Conservation (phyloP, 106 monocot species). For the Allium fistulosum region DNA sequence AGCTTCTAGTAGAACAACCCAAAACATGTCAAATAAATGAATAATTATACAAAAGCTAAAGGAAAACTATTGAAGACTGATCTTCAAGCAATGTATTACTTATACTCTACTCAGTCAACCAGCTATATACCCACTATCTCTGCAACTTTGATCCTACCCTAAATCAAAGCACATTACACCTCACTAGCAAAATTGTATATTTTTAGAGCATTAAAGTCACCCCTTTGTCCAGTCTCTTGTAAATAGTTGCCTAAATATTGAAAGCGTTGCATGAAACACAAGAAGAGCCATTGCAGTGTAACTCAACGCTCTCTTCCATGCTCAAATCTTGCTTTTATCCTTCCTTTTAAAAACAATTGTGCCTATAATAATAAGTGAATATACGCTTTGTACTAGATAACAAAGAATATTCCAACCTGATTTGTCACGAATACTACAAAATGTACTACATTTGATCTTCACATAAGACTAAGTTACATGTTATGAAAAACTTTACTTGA, state of each 20-base stretch:
- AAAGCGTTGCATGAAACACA: conserved; percentile 40
- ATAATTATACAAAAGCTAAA: conserved; percentile 41
- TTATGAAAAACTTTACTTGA: too few relatives aligned
- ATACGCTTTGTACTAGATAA: too few relatives aligned
- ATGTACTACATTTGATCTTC: too few relatives aligned
- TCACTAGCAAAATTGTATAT: background rate
- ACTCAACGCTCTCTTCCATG: conserved; percentile 1
- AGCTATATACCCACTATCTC: conserved; percentile 71
- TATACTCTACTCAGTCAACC: conserved; percentile 76
- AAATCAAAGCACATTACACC: background rate
- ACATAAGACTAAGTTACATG: too few relatives aligned
- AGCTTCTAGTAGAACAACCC: background rate
- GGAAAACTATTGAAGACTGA: conserved; percentile 80
- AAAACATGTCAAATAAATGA: background rate
- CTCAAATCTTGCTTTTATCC: conserved; percentile 7
- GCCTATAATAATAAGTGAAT: too few relatives aligned
- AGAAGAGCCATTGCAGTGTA: conserved; percentile 2
- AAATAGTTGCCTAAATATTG: conserved; percentile 38
- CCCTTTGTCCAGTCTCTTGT: conserved; percentile 28
- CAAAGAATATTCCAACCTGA: too few relatives aligned
- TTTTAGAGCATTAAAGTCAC: conserved; percentile 3
- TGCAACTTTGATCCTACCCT: conserved; percentile 50
- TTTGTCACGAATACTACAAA: too few relatives aligned
- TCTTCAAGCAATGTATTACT: conserved; percentile 60
- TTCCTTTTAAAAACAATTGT: background rate